Conservation (phyloP, 495 filamentous ascomycete genomes). For the Rostrohypoxylon terebratum region DNA sequence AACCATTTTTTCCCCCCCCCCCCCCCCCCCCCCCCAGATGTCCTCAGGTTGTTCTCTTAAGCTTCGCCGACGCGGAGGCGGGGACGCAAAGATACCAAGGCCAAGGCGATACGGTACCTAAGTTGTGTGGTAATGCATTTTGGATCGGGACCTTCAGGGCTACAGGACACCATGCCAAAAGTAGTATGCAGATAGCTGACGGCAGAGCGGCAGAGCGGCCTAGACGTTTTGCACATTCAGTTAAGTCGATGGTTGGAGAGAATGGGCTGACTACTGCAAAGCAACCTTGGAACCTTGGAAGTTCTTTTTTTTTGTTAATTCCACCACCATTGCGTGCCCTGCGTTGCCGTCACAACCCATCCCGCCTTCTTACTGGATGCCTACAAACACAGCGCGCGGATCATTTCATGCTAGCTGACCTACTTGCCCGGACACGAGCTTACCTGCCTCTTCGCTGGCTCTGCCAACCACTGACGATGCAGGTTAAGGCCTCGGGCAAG, state of each 20-base stretch:
- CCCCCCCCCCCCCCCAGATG: neutral
- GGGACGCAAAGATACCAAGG: slow-evolving; percentile 3
- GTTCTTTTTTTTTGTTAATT: slow-evolving; percentile 34
- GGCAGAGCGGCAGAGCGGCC: slow-evolving; percentile 26
- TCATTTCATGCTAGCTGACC: slow-evolving; percentile 32
- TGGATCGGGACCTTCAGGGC: slow-evolving; percentile 3
- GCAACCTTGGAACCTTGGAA: slow-evolving; percentile 13
- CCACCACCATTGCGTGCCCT: slow-evolving; percentile 26
- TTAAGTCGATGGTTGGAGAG: slow-evolving; percentile 25
- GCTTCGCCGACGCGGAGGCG: neutral
- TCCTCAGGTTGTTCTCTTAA: neutral
- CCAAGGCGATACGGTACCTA: slow-evolving; percentile 8
- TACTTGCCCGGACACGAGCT: slow-evolving; percentile 39
- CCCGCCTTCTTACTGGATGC: slow-evolving; percentile 33
- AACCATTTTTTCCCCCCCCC: too few species aligned
- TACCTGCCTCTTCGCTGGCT: slow-evolving; percentile 31
- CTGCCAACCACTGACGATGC: slow-evolving; percentile 21
- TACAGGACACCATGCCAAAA: slow-evolving; percentile 16
- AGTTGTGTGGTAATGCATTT: slow-evolving; percentile 2
- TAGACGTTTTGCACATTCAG: slow-evolving; percentile 8
- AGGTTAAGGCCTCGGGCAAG: slow-evolving; percentile 30
- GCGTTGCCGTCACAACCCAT: slow-evolving; percentile 32
- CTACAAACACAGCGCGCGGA: slow-evolving; percentile 40
- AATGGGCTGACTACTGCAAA: slow-evolving; percentile 30
- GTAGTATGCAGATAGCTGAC: slow-evolving; percentile 26